Base-by-base conservation (phyloP, 345 rosid species). In the Murraya paniculata region DNA sequence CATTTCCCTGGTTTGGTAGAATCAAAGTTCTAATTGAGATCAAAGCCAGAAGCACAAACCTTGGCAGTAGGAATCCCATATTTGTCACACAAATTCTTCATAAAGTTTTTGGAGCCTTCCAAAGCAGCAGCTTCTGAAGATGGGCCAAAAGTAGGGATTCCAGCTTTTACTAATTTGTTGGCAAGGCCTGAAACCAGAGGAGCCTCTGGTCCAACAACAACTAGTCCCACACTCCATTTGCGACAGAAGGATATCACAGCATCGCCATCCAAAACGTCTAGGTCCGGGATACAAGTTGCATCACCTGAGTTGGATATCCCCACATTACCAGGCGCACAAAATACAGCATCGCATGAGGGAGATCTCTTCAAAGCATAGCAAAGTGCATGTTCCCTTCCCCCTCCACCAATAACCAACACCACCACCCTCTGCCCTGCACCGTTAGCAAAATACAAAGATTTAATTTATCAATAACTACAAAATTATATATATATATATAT, bases 31-130 rank as follows among this genome's bases (percentile, higher is more conserved):
- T 14, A 65, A 11, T 6, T 35, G 33, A 5, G 9, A 56, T 33
- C 36, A 73, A 10, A 14, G 80, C 39, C 16, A 31, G 33, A 24
- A 67, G 57, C 56, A 62, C 72, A 65, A 84, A 96, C 99, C 99
- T 94, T 92, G 31, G 98, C 97, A 6, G 99, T 96, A 81, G 99
- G 98, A 84, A 96, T 94, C 48, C 79, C 83, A 76, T 94, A 94
- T 73, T 96, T 94, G 85, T 89, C 92, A 68, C 98, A 96, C 75
- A 96, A 87, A 79, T 67, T 89, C 86, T 93, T 96, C 99, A 92
- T 96, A 81, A 93, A 94, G 85, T 90, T 85, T 84, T 96, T 96
- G 69, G 99, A 96, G 77, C 99, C 98, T 90, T 96, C 98, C 80
- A 96, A 78, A 70, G 97, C 97, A 74, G 98, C 99, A 59, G 99